Conservation (phyloP, 495 filamentous ascomycete species). For the Aspergillus cristatus region DNA sequence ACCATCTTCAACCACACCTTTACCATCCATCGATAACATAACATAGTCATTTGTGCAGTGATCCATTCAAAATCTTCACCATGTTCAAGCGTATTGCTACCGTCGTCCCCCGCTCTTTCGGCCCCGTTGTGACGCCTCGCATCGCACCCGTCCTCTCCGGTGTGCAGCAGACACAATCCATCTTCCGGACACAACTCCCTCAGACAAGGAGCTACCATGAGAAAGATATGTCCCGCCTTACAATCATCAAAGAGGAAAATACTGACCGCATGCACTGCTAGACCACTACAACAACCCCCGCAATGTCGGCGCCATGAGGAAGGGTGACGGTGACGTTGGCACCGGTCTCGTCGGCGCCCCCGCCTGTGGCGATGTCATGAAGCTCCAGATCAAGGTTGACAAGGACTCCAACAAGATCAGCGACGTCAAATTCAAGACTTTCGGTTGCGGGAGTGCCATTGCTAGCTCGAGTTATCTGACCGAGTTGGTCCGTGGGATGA, state of each 20-base stretch:
- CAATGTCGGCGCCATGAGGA: conserved; percentile 89
- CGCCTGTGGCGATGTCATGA: conserved; percentile 89
- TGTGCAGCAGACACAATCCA: conserved; percentile 23
- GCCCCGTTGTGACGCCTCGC: conserved; percentile 34
- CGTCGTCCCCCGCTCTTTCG: conserved; percentile 38
- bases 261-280: conserved; percentile 48
- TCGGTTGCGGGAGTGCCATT: conserved; percentile 95
- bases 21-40: no score
- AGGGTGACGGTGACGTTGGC: conserved; percentile 80
- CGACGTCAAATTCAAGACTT: conserved; percentile 97
- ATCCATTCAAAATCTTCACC: conserved; percentile 5
- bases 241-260: conserved; percentile 11
- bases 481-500: conserved; percentile 90
- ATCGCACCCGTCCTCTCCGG: conserved; percentile 32
- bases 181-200: conserved; percentile 19
- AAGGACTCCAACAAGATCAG: conserved; percentile 78
- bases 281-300: conserved; percentile 92
- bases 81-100: conserved; percentile 48
- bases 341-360: conserved; percentile 97
- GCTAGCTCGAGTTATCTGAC: conserved; percentile 85
- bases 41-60: no score
- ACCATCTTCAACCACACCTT: neutral
- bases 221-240: conserved; percentile 42
- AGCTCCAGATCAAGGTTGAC: conserved; percentile 96
- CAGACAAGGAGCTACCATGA: conserved; percentile 50